Evolutionary conservation across 2,329 filamentous ascomycete species (phyloP), one percentile per base, ranked within the genome.

Genomic region (Aureobasidium sp.): DNA sequence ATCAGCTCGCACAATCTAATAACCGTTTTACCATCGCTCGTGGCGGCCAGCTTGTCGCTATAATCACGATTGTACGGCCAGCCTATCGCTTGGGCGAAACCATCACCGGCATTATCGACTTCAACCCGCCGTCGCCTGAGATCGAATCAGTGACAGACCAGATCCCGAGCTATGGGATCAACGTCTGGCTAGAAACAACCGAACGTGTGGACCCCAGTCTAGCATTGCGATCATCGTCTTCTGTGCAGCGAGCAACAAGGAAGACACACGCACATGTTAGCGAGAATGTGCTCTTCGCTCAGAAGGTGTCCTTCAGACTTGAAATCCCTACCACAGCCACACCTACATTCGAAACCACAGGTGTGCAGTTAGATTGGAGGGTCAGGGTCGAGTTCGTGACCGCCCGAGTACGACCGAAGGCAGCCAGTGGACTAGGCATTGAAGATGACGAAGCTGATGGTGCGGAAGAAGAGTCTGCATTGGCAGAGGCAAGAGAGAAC

Each of bases 1-100:
- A 20, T 32, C 32, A 29, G 48, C 66, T 20, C 36, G 29, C 39
- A 36, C 65, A 51, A 12, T 64, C 12, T 87, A 91, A 68, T 92
- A 97, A 96, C 70, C 87, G 92, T 43, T 99, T 97, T 72, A 92
- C 96, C 71, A 97, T 99, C 72, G 88, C 93, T 13, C 88, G 93
- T 15, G 92, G 92, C 70, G 92, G 92, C n/a, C 87, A 87, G 62
- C 87, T 87, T n/a, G 92, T 99, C 13, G 93, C 90, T 2, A 90
- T 95, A 6, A 85, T 99, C 61, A 92, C 92, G 76, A 82, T 99
- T 36, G 89, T 92, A 5, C 86, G 94, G 10, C 91, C 94, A 0
- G 87, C 92, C 0, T 97, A 95, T 77, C 84, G 92, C 48, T 80
- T 99, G 0, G 94, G 94, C 63, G 94, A 99, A 74, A 87, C 88